Percentiles rank a stretch among this genome's conserved stretches.
phyloP scores from a whole-genome alignment of 306 rosid genomes.

The Carpinus viminea region DNA sequence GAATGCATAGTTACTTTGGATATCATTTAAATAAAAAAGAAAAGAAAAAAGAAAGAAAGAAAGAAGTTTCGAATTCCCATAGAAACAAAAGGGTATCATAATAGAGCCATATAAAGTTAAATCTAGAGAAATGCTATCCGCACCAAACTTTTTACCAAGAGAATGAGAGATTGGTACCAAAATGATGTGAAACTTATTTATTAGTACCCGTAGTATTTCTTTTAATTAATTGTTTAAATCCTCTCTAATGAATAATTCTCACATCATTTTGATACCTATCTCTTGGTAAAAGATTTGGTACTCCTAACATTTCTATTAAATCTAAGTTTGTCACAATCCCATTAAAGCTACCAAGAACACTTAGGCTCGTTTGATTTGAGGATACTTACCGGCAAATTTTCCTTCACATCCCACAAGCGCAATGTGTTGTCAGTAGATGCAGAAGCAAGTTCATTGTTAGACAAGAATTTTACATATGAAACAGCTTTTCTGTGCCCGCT shows the following conservation, averaged over 20 bases:
- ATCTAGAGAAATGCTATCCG: no score
- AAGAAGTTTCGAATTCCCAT: not conserved
- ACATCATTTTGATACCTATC: no score
- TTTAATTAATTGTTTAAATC: no score
- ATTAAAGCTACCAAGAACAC: not conserved
- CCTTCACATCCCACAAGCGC: conserved; percentile 91
- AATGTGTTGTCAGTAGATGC: conserved; percentile 95
- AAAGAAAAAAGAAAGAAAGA: not conserved
- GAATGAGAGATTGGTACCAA: no score
- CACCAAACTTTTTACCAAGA: no score
- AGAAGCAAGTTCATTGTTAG: conserved; percentile 85
- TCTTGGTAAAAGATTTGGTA: no score
- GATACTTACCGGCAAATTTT: conserved; percentile 70
- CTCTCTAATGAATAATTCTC: no score
- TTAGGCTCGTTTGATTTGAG: no score
- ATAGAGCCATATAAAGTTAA: not conserved
- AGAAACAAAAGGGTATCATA: not conserved
- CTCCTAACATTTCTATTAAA: not conserved
- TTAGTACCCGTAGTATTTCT: no score
- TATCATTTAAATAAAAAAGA: not conserved
- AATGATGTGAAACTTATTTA: no score
- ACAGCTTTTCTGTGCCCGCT: conserved; percentile 88
- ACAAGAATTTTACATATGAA: conserved; percentile 91
- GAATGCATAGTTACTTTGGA: not conserved
- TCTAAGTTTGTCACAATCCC: not conserved